phyloP scores from a whole-genome alignment of 2,329 filamentous ascomycete species.

The Alternaria panax region DNA sequence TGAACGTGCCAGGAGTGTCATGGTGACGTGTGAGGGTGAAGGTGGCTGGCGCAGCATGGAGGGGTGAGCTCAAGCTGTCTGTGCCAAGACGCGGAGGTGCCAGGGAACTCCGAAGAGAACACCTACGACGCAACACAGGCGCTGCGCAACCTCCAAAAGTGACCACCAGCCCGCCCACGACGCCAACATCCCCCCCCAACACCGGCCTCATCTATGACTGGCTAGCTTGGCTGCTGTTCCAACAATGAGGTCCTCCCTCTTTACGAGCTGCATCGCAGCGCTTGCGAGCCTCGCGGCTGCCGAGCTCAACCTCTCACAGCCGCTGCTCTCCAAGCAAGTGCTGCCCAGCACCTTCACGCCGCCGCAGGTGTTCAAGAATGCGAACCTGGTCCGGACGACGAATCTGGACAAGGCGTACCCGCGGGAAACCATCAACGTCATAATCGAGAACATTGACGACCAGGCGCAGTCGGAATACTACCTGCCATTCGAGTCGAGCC shows the following conservation, averaged over 20 bases:
- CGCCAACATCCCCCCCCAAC: slow-evolving; percentile 16
- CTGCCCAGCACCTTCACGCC: slow-evolving; percentile 72
- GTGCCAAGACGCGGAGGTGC: slow-evolving; percentile 31
- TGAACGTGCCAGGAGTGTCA: slow-evolving; percentile 34
- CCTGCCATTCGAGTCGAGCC: slow-evolving; percentile 79
- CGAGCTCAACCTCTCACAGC: slow-evolving; percentile 66
- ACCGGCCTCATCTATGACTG: slow-evolving; percentile 41
- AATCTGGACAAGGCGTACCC: slow-evolving; percentile 93
- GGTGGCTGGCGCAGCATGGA: slow-evolving; percentile 10
- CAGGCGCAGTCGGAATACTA: slow-evolving; percentile 89
- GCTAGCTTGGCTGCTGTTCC: slow-evolving; percentile 38
- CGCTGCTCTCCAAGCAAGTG: slow-evolving; percentile 60
- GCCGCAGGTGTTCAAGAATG: slow-evolving; percentile 91
- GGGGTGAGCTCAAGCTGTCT: slow-evolving; percentile 24
- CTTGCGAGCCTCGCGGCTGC: slow-evolving; percentile 67
- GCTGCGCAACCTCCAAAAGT: slow-evolving; percentile 29
- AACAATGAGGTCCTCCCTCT: slow-evolving; percentile 51
- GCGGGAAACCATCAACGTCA: slow-evolving; percentile 90
- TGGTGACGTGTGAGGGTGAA: slow-evolving; percentile 21
- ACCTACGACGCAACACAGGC: slow-evolving; percentile 45
- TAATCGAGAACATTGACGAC: slow-evolving; percentile 85
- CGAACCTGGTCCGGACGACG: slow-evolving; percentile 86
- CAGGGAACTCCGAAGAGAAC: slow-evolving; percentile 44
- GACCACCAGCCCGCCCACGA: slow-evolving; percentile 18
- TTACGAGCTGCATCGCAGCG: slow-evolving; percentile 59